Base-by-base conservation (phyloP, 2,329 filamentous ascomycete genomes). In the Pseudopyricularia cyperi region DNA sequence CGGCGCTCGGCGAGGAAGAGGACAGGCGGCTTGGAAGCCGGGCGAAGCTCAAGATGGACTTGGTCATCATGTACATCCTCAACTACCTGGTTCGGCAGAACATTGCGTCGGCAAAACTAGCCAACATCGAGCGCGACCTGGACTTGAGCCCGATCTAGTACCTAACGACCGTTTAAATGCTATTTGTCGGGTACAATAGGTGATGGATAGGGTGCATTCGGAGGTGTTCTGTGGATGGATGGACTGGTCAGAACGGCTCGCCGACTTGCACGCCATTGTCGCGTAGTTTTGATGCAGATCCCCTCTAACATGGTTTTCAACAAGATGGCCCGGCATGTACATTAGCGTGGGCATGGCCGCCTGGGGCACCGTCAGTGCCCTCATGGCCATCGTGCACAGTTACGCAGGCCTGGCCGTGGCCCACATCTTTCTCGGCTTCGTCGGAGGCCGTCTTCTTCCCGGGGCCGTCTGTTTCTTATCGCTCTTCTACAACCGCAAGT, bases 401-500 rank as follows among this genome's bases (percentile, higher is more conserved):
- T 75, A 44, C 37, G 49, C 22, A 6, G 69, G 73, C 4, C 59
- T 77, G 44, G 56, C 76, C 19, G 68, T 65, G 0, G 68, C 68
- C 33, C 66, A 74, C 26, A 71, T 77, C 52, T 66, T 77, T 53
- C 65, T 80, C 0, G 76, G 76, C 37, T 69, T 74, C 39, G 67
- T 76, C 6, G 76, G 80, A 57, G 78, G 77, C 0, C 71, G 75
- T 3, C 78, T 76, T 61, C 78, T 79, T 58, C 71, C 70, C 0
- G 71, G 69, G 0, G 66, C 65, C 0, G 59, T 71, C 1, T 70
- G 65, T 52, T 68, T 62, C 28, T 57, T 71, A 0, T 67, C 65
- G 0, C 56, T 63, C 1, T 73, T 68, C 59, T 73, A 73, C 51
- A 71, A 65, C 6, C 61, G 66, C 9, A 63, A 64, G 53, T 53